A percentile compares a stretch with the other conserved stretches of the same genome.
Conservation (phyloP, 768 basidiomycete genomes). For the Kwoniella heveanensis region DNA sequence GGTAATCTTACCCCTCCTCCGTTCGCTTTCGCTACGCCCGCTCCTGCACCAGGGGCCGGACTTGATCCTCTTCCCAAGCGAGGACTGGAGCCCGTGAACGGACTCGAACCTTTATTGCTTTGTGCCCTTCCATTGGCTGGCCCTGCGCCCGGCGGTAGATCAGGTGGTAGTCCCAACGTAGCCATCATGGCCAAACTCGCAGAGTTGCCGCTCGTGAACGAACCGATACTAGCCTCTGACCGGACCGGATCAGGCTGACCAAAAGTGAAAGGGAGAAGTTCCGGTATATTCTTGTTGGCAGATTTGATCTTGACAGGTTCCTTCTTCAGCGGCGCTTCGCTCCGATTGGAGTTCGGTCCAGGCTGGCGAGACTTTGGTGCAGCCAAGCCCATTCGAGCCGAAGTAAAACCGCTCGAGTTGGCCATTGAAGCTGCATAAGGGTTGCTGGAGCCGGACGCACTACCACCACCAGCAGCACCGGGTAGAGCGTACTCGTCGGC, state of each 20-base stretch:
- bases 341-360: constrained; percentile 14
- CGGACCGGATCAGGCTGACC: constrained; percentile 19
- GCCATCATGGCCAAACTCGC: constrained; percentile 46
- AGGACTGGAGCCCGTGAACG: constrained; percentile 15
- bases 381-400: constrained; percentile 24
- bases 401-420: constrained; percentile 35
- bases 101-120: not conserved
- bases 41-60: not conserved
- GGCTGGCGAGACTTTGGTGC: constrained; percentile 13
- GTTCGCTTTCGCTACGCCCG: too few relatives aligned
- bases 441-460: not conserved
- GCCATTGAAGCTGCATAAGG: constrained; percentile 12
- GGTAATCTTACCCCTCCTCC: constrained; percentile 10
- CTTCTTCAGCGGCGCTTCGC: constrained; percentile 11
- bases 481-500: constrained; percentile 54
- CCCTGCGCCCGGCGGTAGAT: not conserved
- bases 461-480: not conserved
- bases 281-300: constrained; percentile 34
- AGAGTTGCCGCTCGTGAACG: constrained; percentile 35
- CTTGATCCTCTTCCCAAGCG: constrained; percentile 10
- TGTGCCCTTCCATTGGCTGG: not conserved
- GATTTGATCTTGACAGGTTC: constrained; percentile 28
- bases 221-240: constrained; percentile 29
- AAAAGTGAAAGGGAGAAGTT: constrained; percentile 43
- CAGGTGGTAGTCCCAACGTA: constrained; percentile 45